Base-by-base conservation (phyloP, 164 flowering plant species). In the Dillenia suffruticosa region DNA sequence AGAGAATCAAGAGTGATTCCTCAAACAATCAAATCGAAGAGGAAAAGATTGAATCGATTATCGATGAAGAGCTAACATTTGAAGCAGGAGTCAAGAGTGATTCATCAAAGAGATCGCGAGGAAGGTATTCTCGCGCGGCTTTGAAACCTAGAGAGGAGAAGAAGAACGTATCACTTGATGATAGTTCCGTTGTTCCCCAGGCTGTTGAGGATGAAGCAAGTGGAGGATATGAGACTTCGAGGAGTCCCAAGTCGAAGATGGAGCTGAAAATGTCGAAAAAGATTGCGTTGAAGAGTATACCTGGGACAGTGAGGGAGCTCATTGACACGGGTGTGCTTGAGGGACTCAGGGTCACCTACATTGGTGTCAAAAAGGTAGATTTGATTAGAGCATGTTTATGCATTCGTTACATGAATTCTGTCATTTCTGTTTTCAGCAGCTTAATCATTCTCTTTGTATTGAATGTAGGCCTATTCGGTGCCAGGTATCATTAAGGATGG, bases 301-400 rank as follows among this genome's bases (percentile, higher is more conserved):
- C 92, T 1, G 9, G 68, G 2, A 83, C 61, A 54, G 60, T 82
- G 44, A 81, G 69, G 68, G 92, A 86, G 49, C 77, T 90, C 60
- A 77, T 90, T 13, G 79, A 71, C 9, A 83, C 85, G 4, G 88
- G 95, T 44, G 50, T 90, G 65, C 84, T 90, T 4, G 92, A 88
- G 68, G 95, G 92, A n/a, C 44, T 78, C 26, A 54, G 55, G 32
- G 89, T 90, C 45, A 70, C 49, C 56, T 88, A 85, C 50, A 2
- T 70, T 2, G 72, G 79, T 15, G 72, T 76, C 17, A 26, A 69
- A 9, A 81, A 75, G 88, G 89, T 84, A 64, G 9, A 16, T 56
- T 48, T 47, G 8, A 3, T 32, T 44, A 11, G 12, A 2, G n/a
- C 17, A 9, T 19, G 13, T 44, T 2, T 15, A 54, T 68, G 6